Base-by-base conservation (phyloP, 148 eudicot species). In the Vaccinium myrtillus region DNA sequence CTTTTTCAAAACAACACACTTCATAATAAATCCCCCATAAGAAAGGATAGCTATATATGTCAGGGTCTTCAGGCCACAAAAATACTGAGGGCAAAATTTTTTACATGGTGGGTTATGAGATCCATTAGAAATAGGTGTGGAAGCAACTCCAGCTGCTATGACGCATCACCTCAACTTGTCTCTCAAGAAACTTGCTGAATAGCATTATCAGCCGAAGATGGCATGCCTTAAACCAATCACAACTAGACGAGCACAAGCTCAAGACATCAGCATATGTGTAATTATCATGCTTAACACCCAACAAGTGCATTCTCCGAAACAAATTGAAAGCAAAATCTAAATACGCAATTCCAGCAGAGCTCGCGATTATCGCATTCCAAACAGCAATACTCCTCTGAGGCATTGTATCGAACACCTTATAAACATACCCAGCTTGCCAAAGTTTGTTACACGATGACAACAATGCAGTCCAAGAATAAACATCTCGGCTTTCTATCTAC, bases 341-440 rank as follows among this genome's bases (percentile, higher is more conserved):
- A 69, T 78, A 18, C 56, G 91, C 95, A 85, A 80, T 90, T 30
- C 91, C 92, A 1, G 88, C 88, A 78, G 93, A 94, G 6, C 95
- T 96, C 18, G 94, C 94, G 43, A 95, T 93, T 6, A 94, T 88
- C 48, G 94, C 98, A 89, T 95, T 95, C 96, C 96, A 95, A 30
- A 92, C 86, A 0, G 89, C 91, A 55, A 90, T 90, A 84, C 85
- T 83, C 89, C 90, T 86, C 0, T 87, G 63, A 75, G 95, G 91
- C 90, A 91, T 92, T 90, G 87, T 50, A 59, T 91, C 95, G 74
- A 95, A 87, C 90, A 95, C 58, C 63, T 81, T 71, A 84, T 88
- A 89, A 18, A 95, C 98, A 85, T 88, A 86, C 25, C 25, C 75
- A 58, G 90, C 81, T 43, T 93, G 86, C 63, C 98, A 98, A 59